These are phyloP conservation scores for Fusarium miscanthi DNA, from an alignment of 2,329 filamentous ascomycete genomes.

Conservation along the genomic window DNA sequence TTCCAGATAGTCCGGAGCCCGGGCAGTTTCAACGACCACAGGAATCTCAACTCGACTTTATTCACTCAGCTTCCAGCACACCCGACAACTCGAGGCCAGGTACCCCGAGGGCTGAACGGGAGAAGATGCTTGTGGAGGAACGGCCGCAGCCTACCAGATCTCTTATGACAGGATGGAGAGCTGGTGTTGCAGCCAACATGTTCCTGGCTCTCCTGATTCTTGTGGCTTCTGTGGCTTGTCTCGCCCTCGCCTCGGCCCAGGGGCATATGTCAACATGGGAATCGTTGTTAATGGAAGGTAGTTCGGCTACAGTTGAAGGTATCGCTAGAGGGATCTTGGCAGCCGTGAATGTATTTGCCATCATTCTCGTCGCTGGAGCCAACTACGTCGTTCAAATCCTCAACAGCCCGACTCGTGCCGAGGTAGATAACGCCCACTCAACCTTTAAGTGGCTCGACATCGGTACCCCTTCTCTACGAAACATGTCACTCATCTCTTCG, in stretches of 20 bases:
- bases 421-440: constrained; percentile 60
- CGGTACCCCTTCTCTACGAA: constrained; percentile 64
- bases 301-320: constrained; percentile 51
- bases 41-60: constrained; percentile 31
- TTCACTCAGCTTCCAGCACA: constrained; percentile 15
- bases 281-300: constrained; percentile 53
- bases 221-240: constrained; percentile 53
- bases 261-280: constrained; percentile 50
- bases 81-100: constrained; percentile 34
- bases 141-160: constrained; percentile 42
- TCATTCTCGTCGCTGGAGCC: constrained; percentile 59
- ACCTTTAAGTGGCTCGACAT: constrained; percentile 63
- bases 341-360: constrained; percentile 56
- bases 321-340: constrained; percentile 58
- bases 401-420: constrained; percentile 62
- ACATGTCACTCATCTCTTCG: constrained; percentile 57
- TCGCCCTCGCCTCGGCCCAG: constrained; percentile 53
- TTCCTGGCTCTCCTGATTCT: constrained; percentile 54
- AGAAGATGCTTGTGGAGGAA: constrained; percentile 42
- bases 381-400: constrained; percentile 68
- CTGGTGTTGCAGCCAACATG: constrained; percentile 58
- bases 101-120: constrained; percentile 40
- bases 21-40: constrained; percentile 34
- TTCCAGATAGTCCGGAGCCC: constrained; percentile 45
- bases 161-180: constrained; percentile 59